Conservation (phyloP, 1,284 basidiomycete species). For the Pseudozyma sp. region DNA sequence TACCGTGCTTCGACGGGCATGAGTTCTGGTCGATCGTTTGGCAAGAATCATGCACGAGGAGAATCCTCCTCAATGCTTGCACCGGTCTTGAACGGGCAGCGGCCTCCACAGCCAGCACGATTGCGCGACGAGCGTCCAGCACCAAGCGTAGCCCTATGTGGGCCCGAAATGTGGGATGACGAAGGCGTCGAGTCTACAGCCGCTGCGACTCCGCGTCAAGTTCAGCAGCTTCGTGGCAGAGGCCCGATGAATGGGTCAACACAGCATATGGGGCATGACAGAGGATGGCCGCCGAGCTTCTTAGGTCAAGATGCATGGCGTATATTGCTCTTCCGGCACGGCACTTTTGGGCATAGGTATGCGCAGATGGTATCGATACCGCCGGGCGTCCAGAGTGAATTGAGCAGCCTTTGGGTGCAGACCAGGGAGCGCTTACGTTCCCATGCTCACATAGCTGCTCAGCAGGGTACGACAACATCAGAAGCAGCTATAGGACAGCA, state of each 20-base stretch:
- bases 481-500: not conserved
- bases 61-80: conserved; percentile 31
- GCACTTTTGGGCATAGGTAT: conserved; percentile 29
- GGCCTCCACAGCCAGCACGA: conserved; percentile 22
- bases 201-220: conserved; percentile 10
- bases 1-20: not conserved
- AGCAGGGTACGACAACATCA: not conserved
- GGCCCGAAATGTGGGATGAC: conserved; percentile 45
- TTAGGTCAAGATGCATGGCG: conserved; percentile 44
- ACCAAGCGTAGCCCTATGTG: conserved; percentile 34
- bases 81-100: conserved; percentile 29
- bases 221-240: conserved; percentile 13
- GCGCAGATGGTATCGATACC: conserved; percentile 40
- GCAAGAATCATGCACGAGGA: conserved; percentile 4
- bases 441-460: conserved; percentile 1
- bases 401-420: conserved; percentile 32
- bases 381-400: conserved; percentile 29
- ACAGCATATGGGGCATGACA: conserved; percentile 17
- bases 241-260: not conserved
- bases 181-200: conserved; percentile 1
- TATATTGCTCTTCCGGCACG: conserved; percentile 41
- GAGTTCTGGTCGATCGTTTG: conserved; percentile 4
- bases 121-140: conserved; percentile 30
- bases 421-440: conserved; percentile 23
- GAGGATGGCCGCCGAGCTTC: conserved; percentile 46